phyloP scores from a whole-genome alignment of 768 basidiomycete genomes.

The Suillus spraguei region DNA sequence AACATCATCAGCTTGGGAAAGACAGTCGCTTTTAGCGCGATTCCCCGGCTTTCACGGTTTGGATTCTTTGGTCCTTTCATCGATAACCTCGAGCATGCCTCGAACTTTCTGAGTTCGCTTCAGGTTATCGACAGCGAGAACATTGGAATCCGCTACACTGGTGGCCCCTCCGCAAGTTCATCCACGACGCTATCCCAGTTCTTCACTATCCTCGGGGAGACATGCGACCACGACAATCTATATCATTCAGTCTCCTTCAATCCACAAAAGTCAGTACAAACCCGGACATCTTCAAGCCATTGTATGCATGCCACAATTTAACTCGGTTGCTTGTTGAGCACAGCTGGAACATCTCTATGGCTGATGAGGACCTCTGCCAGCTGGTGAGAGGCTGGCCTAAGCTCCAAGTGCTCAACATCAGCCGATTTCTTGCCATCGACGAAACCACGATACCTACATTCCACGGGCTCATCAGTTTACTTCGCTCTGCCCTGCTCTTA shows the following conservation, averaged over 20 bases:
- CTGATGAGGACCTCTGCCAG: slow-evolving; percentile 19
- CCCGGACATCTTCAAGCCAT: neutral
- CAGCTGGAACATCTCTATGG: slow-evolving; percentile 18
- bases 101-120: neutral
- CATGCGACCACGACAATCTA: neutral
- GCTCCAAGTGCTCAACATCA: slow-evolving; percentile 23
- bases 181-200: neutral
- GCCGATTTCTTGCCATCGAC: slow-evolving; percentile 21
- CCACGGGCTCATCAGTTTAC: slow-evolving; percentile 17
- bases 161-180: neutral
- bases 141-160: neutral
- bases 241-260: neutral
- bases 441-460: slow-evolving; percentile 23
- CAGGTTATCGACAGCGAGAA: neutral
- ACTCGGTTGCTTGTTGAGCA: slow-evolving; percentile 16
- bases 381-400: slow-evolving; percentile 24
- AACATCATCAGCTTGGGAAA: neutral
- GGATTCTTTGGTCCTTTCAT: neutral
- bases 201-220: neutral
- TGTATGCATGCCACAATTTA: neutral
- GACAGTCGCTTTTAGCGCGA: neutral
- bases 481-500: slow-evolving; percentile 18
- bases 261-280: neutral
- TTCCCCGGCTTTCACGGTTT: neutral
- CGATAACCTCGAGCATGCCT: neutral